Percentiles rank a stretch among this genome's conserved stretches.
Conservation (phyloP, 371 early-diverging fungal species). For the Dichotomocladium elegans region DNA sequence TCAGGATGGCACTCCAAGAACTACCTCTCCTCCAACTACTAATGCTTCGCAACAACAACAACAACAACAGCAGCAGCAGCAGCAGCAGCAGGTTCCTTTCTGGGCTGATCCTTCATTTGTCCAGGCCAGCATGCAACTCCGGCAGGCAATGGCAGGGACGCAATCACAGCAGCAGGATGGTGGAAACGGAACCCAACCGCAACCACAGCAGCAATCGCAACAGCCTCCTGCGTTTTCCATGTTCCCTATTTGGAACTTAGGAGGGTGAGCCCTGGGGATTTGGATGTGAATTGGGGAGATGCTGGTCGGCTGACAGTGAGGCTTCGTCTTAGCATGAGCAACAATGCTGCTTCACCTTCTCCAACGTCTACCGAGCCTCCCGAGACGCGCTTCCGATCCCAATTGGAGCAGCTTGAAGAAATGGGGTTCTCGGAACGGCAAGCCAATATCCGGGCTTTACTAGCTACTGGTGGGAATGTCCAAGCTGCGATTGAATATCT, state of each 20-base stretch:
- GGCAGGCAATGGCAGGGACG: conserved; percentile 29
- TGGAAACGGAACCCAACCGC: conserved; percentile 11
- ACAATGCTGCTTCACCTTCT: too few relatives aligned
- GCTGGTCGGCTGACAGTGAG: too few relatives aligned
- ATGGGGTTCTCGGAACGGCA: conserved; percentile 82
- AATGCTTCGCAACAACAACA: not conserved
- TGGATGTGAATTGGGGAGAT: not conserved
- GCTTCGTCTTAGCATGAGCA: too few relatives aligned
- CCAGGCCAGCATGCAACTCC: conserved; percentile 37
- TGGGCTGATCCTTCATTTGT: conserved; percentile 49
- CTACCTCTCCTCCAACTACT: not conserved
- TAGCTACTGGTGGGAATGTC: conserved; percentile 77
- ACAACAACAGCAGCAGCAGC: conserved; percentile 4
- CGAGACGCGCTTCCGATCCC: conserved; percentile 63
- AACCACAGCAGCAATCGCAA: conserved; percentile 13
- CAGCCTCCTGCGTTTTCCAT: too few relatives aligned
- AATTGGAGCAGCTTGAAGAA: conserved; percentile 72
- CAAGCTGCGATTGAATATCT: conserved; percentile 66
- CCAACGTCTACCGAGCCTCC: conserved; percentile 44
- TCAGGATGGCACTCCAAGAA: not conserved
- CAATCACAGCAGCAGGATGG: conserved; percentile 1
- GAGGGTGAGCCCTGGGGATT: not conserved
- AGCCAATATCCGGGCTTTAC: conserved; percentile 69
- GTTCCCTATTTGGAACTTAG: conserved; percentile 5
- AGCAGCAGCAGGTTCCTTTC: conserved; percentile 20